Evolutionary conservation across 1,284 basidiomycete genomes (phyloP).

Genomic region (Austroboletus niveus): DNA sequence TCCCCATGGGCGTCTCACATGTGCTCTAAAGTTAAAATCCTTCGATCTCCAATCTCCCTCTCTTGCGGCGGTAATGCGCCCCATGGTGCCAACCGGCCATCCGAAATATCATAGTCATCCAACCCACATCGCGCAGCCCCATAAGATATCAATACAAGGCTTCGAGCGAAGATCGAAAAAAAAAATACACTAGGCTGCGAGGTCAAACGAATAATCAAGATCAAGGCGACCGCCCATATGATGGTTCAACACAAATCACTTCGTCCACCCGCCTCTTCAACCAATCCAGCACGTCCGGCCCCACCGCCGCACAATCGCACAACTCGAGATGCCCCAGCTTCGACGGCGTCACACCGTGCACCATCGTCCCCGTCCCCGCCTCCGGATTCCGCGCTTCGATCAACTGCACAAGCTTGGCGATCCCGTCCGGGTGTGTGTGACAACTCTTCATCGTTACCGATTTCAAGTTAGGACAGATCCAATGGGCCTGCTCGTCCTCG

Average conservation of each 20-base stretch:
- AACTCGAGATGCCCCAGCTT: constrained; percentile 57
- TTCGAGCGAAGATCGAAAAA: neutral
- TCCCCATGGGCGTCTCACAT: neutral
- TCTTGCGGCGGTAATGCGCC: constrained; percentile 16
- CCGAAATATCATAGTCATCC: too few relatives aligned
- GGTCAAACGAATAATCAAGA: neutral
- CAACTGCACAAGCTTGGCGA: constrained; percentile 63
- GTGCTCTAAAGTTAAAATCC: constrained; percentile 3
- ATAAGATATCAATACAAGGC: constrained; percentile 27
- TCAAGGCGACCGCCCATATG: constrained; percentile 28
- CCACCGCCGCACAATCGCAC: constrained; percentile 59
- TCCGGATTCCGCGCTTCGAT: constrained; percentile 67
- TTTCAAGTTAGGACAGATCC: constrained; percentile 60
- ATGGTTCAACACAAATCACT: constrained; percentile 57
- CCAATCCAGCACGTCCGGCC: constrained; percentile 65
- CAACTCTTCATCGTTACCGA: constrained; percentile 58
- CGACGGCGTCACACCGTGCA: constrained; percentile 41
- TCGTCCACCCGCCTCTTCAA: constrained; percentile 55
- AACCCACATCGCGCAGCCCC: neutral
- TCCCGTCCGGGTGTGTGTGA: constrained; percentile 58
- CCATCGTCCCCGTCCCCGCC: constrained; percentile 28
- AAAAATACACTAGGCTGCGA: neutral
- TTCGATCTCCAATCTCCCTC: constrained; percentile 7
- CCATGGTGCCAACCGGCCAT: neutral
- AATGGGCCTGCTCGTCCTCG: constrained; percentile 55